phyloP scores from a whole-genome alignment of 306 rosid species.

The Fagus crenata region DNA sequence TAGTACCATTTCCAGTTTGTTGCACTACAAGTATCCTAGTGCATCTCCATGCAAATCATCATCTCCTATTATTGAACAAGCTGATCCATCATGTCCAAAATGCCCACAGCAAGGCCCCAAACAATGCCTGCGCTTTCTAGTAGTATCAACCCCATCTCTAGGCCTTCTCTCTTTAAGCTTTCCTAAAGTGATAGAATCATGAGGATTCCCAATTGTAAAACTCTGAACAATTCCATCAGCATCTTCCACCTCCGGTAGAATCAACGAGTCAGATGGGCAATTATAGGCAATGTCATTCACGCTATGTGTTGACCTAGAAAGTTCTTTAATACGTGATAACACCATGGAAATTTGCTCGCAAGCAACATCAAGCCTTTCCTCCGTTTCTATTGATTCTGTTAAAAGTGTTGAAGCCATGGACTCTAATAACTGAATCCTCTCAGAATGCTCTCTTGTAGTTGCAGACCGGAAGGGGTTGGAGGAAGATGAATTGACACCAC shows the following conservation, averaged over 20 bases:
- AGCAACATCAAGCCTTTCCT: constrained; percentile 68
- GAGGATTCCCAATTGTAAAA: constrained; percentile 51
- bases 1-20: constrained; percentile 9
- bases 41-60: constrained; percentile 56
- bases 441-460: constrained; percentile 51
- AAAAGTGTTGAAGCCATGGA: constrained; percentile 63
- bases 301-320: constrained; percentile 55
- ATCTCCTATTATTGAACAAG: constrained; percentile 54
- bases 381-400: constrained; percentile 70
- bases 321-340: constrained; percentile 59
- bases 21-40: constrained; percentile 51
- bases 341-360: constrained; percentile 67
- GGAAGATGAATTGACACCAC: constrained; percentile 39
- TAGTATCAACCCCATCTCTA: constrained; percentile 61
- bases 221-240: constrained; percentile 55
- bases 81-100: constrained; percentile 60
- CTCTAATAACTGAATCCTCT: constrained; percentile 57
- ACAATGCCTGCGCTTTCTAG: constrained; percentile 60
- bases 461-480: constrained; percentile 41
- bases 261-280: constrained; percentile 62
- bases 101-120: constrained; percentile 62
- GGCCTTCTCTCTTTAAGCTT: constrained; percentile 73
- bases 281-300: constrained; percentile 47
- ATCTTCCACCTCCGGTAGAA: constrained; percentile 68
- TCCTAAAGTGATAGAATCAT: constrained; percentile 55